Conservation (phyloP, 2,329 filamentous ascomycete genomes). For the Cercospora citrullina region DNA sequence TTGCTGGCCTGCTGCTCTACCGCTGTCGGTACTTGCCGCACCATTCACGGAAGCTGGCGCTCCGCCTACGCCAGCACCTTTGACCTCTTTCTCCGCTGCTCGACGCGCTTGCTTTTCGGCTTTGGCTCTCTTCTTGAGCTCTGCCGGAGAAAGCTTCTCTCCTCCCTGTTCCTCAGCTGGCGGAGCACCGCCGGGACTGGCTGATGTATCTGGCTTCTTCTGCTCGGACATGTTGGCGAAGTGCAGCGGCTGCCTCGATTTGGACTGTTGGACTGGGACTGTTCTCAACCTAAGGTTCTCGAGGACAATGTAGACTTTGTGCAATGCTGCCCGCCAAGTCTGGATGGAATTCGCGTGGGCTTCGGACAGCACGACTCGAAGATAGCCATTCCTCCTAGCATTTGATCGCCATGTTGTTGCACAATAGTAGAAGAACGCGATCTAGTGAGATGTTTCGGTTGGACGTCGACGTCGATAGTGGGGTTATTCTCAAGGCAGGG, state of each 20-base stretch:
- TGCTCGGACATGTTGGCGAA: conserved; percentile 24
- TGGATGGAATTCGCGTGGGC: neutral
- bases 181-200: conserved; percentile 16
- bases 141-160: conserved; percentile 67
- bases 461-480: neutral
- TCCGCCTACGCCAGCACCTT: conserved; percentile 20
- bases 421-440: neutral
- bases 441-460: neutral
- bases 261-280: neutral
- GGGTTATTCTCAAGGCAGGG: neutral
- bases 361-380: neutral
- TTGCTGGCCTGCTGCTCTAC: conserved; percentile 16
- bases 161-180: conserved; percentile 26
- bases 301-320: neutral
- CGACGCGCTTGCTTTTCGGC: conserved; percentile 87
- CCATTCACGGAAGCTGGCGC: conserved; percentile 16
- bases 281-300: neutral
- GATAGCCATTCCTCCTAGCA: neutral
- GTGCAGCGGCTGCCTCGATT: neutral
- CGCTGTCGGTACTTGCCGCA: conserved; percentile 22
- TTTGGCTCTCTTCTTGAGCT: conserved; percentile 85
- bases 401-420: neutral
- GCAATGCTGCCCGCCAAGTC: neutral
- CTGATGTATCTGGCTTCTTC: conserved; percentile 16
- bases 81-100: conserved; percentile 50